phyloP scores from a whole-genome alignment of 2,329 filamentous ascomycete genomes.

The Cladophialophora bantiana region DNA sequence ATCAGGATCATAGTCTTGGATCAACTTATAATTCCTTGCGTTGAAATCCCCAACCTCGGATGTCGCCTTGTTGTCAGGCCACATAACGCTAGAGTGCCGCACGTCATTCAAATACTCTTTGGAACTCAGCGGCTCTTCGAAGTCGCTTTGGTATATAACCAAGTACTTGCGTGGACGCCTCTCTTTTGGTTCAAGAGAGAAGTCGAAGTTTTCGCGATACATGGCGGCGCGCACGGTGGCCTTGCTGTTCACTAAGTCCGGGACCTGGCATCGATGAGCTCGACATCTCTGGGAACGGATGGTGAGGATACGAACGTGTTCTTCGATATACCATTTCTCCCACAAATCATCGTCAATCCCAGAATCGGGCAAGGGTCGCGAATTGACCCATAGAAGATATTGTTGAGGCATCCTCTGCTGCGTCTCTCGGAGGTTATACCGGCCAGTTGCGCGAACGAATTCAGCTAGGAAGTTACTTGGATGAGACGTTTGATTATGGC shows the following conservation, averaged over 20 bases:
- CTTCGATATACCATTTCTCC: constrained; percentile 33
- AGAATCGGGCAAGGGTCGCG: constrained; percentile 19
- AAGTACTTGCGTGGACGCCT: constrained; percentile 70
- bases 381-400: constrained; percentile 33
- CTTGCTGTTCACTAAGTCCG: constrained; percentile 29
- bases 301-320: constrained; percentile 26
- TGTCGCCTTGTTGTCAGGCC: constrained; percentile 64
- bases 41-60: constrained; percentile 72
- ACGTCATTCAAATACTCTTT: constrained; percentile 68
- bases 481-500: neutral
- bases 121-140: constrained; percentile 69
- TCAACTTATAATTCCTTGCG: constrained; percentile 72
- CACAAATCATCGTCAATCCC: constrained; percentile 31
- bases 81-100: constrained; percentile 59
- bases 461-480: neutral
- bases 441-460: neutral
- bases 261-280: constrained; percentile 10
- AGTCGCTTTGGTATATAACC: constrained; percentile 80
- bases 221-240: constrained; percentile 23
- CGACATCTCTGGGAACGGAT: neutral
- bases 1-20: constrained; percentile 64
- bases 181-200: constrained; percentile 21
- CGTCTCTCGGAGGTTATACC: neutral
- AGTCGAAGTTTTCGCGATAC: constrained; percentile 29
- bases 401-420: constrained; percentile 20